These are phyloP conservation scores for Scalesia atractyloides DNA, from an alignment of 129 eudicot species.

Conservation along the genomic window DNA sequence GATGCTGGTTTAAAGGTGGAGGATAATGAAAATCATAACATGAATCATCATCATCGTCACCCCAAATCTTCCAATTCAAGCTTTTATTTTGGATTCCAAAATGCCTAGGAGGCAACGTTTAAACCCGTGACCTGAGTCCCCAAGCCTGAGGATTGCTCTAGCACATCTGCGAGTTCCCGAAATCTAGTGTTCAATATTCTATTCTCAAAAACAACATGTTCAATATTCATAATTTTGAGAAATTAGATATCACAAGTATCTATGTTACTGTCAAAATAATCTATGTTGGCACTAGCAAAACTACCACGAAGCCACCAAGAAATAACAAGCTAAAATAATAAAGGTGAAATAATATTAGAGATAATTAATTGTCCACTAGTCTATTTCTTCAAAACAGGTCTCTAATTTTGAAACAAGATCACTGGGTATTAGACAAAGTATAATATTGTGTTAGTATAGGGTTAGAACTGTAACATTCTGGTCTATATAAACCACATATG, in stretches of 20 bases:
- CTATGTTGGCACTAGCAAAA: constrained; percentile 24
- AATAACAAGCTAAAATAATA: too few relatives aligned
- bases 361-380: too few relatives aligned
- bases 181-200: constrained; percentile 59
- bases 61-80: constrained; percentile 49
- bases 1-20: constrained; percentile 43
- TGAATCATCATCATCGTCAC: constrained; percentile 58
- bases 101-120: constrained; percentile 44
- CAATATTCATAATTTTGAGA: constrained; percentile 41
- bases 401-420: too few relatives aligned
- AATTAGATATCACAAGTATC: constrained; percentile 35
- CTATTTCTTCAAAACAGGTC: too few relatives aligned
- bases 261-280: constrained; percentile 26
- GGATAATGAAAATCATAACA: constrained; percentile 53
- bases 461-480: too few relatives aligned
- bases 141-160: constrained; percentile 65
- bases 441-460: too few relatives aligned
- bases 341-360: too few relatives aligned
- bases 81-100: constrained; percentile 40
- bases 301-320: constrained; percentile 24
- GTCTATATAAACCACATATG: too few relatives aligned
- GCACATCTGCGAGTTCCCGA: constrained; percentile 80
- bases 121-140: constrained; percentile 56
- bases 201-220: constrained; percentile 35
- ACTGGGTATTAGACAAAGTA: too few relatives aligned